Percentiles rank a stretch among this genome's conserved stretches.
These are phyloP conservation scores for Saprolegnia diclina DNA, from an alignment of 352 stramenopile genomes.

Conservation along the genomic window DNA sequence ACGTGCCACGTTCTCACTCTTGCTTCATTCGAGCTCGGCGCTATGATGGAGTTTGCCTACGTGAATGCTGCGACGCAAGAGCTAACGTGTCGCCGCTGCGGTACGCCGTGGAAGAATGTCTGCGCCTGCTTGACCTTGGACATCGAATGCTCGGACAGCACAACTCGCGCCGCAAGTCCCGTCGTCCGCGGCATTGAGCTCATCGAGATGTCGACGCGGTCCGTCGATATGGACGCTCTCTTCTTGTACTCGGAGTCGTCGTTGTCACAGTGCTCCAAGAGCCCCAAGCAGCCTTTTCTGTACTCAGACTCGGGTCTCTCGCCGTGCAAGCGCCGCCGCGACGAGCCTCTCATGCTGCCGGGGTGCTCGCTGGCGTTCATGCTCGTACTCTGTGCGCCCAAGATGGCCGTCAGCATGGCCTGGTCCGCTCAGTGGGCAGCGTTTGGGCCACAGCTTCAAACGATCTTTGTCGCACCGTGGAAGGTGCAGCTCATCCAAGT, in stretches of 20 bases:
- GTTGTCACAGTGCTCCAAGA: not conserved
- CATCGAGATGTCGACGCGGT: not conserved
- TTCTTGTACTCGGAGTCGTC: not conserved
- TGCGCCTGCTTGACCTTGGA: not conserved
- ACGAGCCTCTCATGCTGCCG: not conserved
- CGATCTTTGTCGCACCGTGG: slow-evolving; percentile 49
- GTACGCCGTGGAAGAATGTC: not conserved
- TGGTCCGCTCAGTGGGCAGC: slow-evolving; percentile 74
- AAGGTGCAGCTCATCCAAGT: slow-evolving; percentile 72
- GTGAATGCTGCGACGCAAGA: not conserved
- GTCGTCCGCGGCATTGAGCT: not conserved
- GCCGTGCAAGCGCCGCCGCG: not conserved
- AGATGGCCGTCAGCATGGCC: slow-evolving; percentile 72
- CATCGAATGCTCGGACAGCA: not conserved
- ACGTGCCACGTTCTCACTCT: no score
- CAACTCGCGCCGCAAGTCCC: no score
- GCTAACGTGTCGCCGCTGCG: not conserved
- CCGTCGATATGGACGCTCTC: not conserved
- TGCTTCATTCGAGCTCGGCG: no score
- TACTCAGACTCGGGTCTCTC: not conserved
- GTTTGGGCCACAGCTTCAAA: slow-evolving; percentile 63
- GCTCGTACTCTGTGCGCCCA: slow-evolving; percentile 52
- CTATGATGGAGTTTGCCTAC: no score
- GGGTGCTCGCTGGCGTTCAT: slow-evolving; percentile 48
- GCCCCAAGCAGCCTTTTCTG: not conserved